Percentiles rank a stretch among this genome's conserved stretches.
These are phyloP conservation scores for Emmonsia crescens DNA, from an alignment of 2,329 filamentous ascomycete species.

Conservation along the genomic window DNA sequence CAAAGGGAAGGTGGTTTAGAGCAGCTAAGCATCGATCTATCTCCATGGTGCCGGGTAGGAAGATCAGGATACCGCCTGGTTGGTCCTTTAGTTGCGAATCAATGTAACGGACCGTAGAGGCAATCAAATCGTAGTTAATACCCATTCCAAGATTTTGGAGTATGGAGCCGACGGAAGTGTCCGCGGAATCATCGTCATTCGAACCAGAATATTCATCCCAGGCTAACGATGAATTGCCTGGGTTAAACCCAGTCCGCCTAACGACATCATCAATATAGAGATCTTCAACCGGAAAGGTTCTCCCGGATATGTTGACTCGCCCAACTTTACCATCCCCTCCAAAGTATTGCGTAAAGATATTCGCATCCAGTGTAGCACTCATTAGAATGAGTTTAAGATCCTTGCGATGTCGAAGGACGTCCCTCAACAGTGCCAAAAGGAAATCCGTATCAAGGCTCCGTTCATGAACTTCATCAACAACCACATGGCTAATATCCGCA, in stretches of 20 bases:
- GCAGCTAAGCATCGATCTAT: slow-evolving; percentile 70
- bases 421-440: slow-evolving; percentile 71
- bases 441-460: slow-evolving; percentile 93
- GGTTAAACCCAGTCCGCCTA: slow-evolving; percentile 61
- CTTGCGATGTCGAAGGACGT: slow-evolving; percentile 62
- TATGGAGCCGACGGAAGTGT: slow-evolving; percentile 48
- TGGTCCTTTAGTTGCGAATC: slow-evolving; percentile 63
- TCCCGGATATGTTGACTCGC: slow-evolving; percentile 72
- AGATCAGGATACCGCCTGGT: slow-evolving; percentile 86
- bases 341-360: slow-evolving; percentile 78
- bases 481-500: slow-evolving; percentile 83
- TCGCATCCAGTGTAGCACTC: slow-evolving; percentile 89
- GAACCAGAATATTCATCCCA: slow-evolving; percentile 28
- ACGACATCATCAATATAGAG: slow-evolving; percentile 84
- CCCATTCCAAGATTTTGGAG: slow-evolving; percentile 66
- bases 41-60: slow-evolving; percentile 83
- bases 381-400: slow-evolving; percentile 88
- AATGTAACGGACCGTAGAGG: slow-evolving; percentile 68
- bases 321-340: slow-evolving; percentile 59
- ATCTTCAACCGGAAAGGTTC: slow-evolving; percentile 83
- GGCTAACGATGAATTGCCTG: slow-evolving; percentile 22
- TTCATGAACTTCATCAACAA: slow-evolving; percentile 96
- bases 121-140: slow-evolving; percentile 84
- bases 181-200: slow-evolving; percentile 34
- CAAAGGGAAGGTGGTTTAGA: slow-evolving; percentile 51